Percentiles rank a stretch among this genome's conserved stretches.
These are phyloP conservation scores for Jatropha multifida DNA, from an alignment of 441 rosid species.

Conservation along the genomic window DNA sequence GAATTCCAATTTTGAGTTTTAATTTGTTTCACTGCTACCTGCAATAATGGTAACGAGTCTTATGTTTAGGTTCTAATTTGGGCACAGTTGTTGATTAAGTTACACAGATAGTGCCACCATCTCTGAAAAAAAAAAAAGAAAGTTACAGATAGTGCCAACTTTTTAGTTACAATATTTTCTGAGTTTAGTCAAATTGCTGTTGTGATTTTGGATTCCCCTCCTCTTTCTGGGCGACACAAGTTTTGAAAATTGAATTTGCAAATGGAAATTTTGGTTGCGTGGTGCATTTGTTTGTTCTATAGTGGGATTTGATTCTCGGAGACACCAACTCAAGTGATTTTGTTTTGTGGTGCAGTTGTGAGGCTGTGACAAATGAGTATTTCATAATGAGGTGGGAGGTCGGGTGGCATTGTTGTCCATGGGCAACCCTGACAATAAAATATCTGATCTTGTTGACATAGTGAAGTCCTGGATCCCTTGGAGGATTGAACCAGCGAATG, in stretches of 20 bases:
- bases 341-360: conserved; percentile 24
- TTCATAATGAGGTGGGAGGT: conserved; percentile 50
- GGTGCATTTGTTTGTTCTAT: background rate
- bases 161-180: background rate
- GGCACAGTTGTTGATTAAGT: background rate
- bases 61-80: background rate
- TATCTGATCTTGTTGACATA: conserved; percentile 54
- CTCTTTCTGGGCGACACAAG: background rate
- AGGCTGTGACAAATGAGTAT: conserved; percentile 47
- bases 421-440: conserved; percentile 56
- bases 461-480: conserved; percentile 70
- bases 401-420: conserved; percentile 51
- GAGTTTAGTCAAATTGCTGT: background rate
- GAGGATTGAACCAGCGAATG: conserved; percentile 63
- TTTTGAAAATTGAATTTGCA: conserved; percentile 1
- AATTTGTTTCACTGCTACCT: background rate
- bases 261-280: conserved; percentile 1
- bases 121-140: no score
- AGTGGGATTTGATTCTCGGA: conserved; percentile 9
- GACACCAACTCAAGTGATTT: background rate
- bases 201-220: background rate
- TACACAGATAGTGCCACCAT: no score
- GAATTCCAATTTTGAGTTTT: conserved; percentile 2
- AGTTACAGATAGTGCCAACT: background rate
- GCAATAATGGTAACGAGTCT: background rate